Percentiles rank a stretch among this genome's conserved stretches.
phyloP scores from a whole-genome alignment of 1,284 basidiomycete species.

The Marasmius tenuissimus region DNA sequence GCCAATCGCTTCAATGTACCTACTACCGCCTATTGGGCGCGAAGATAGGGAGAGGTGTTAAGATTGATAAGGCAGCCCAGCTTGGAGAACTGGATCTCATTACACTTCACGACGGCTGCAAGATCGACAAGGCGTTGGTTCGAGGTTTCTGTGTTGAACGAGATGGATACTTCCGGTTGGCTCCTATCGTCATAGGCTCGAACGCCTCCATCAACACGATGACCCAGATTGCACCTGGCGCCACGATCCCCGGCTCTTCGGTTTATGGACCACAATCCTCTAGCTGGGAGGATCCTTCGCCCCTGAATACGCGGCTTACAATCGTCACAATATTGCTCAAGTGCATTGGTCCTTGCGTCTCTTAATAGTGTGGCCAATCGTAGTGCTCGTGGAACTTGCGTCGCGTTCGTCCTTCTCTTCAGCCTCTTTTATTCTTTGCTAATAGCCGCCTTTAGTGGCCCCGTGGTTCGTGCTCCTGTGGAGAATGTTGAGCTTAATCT shows the following conservation, averaged over 20 bases:
- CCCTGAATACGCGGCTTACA: slow-evolving; percentile 37
- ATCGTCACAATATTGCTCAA: slow-evolving; percentile 30
- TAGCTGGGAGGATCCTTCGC: slow-evolving; percentile 37
- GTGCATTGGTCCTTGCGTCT: slow-evolving; percentile 32
- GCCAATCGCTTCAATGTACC: slow-evolving; percentile 33
- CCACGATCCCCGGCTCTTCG: slow-evolving; percentile 31
- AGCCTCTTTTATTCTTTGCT: neutral
- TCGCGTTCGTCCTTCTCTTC: slow-evolving; percentile 12
- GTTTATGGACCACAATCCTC: slow-evolving; percentile 47
- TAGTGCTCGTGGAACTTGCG: slow-evolving; percentile 25
- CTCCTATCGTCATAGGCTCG: slow-evolving; percentile 34
- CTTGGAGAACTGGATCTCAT: slow-evolving; percentile 44
- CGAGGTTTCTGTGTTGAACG: slow-evolving; percentile 46
- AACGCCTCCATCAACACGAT: slow-evolving; percentile 42
- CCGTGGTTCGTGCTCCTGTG: slow-evolving; percentile 41
- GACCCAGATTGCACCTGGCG: slow-evolving; percentile 41
- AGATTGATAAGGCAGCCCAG: slow-evolving; percentile 33
- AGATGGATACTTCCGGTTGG: slow-evolving; percentile 41
- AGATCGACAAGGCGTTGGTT: slow-evolving; percentile 36
- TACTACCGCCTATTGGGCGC: slow-evolving; percentile 48
- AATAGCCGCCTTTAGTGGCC: slow-evolving; percentile 25
- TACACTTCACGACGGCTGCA: slow-evolving; percentile 39
- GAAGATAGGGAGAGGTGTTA: slow-evolving; percentile 38
- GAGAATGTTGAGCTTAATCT: slow-evolving; percentile 34
- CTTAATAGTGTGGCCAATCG: slow-evolving; percentile 39